Conservation (phyloP, 1,284 basidiomycete species). For the Trichosporon inkin region DNA sequence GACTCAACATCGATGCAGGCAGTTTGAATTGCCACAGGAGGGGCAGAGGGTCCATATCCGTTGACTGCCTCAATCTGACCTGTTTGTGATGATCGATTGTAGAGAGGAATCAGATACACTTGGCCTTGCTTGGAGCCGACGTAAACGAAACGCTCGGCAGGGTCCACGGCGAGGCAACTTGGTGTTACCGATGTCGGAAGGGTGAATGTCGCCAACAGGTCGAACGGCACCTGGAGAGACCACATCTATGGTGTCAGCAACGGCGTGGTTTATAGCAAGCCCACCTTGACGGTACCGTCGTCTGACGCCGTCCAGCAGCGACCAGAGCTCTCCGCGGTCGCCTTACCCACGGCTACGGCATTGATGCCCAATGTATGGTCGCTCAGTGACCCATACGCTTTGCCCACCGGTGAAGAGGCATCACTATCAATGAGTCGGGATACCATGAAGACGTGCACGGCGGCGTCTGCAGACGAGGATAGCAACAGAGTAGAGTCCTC, state of each 20-base stretch:
- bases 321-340: constrained; percentile 31
- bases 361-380: constrained; percentile 90
- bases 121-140: constrained; percentile 68
- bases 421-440: constrained; percentile 50
- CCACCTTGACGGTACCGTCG: constrained; percentile 88
- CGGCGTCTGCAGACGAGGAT: constrained; percentile 84
- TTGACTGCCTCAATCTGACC: constrained; percentile 64
- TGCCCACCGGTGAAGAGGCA: constrained; percentile 24
- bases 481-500: constrained; percentile 73
- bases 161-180: constrained; percentile 67
- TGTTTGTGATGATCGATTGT: constrained; percentile 57
- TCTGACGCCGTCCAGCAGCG: constrained; percentile 67
- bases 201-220: constrained; percentile 77
- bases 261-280: constrained; percentile 17
- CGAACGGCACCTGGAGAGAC: constrained; percentile 67
- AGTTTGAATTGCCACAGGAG: constrained; percentile 59
- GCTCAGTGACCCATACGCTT: constrained; percentile 72
- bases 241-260: constrained; percentile 58
- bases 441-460: constrained; percentile 82
- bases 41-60: constrained; percentile 62
- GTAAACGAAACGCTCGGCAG: constrained; percentile 81
- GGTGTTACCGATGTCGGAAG: constrained; percentile 61
- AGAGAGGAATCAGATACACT: constrained; percentile 76
- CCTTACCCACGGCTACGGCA: constrained; percentile 69
- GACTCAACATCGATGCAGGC: constrained; percentile 23